Percentiles rank a stretch among this genome's conserved stretches.
phyloP scores from a whole-genome alignment of 805 yeast genomes.

The Starmerella apicola region DNA sequence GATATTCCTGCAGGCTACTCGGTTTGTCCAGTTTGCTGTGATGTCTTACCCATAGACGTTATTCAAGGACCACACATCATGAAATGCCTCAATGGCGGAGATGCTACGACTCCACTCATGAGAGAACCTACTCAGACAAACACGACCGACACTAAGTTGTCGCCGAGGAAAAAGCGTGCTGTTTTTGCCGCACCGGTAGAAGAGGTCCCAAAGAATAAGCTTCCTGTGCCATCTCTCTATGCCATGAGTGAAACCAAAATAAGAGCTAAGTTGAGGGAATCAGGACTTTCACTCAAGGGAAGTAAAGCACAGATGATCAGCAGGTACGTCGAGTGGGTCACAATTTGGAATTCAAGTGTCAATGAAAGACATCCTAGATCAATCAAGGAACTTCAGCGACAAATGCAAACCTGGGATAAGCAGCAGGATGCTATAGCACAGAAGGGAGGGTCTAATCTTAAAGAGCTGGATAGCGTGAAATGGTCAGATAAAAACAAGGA shows the following conservation, averaged over 20 bases:
- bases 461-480: slow-evolving; percentile 11
- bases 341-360: slow-evolving; percentile 67
- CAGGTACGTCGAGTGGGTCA: slow-evolving; percentile 65
- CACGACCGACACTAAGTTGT: background rate
- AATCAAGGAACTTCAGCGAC: slow-evolving; percentile 41
- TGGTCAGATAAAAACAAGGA: slow-evolving; percentile 18
- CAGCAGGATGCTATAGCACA: slow-evolving; percentile 8
- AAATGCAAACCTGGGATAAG: slow-evolving; percentile 32
- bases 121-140: slow-evolving; percentile 14
- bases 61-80: slow-evolving; percentile 53
- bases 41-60: slow-evolving; percentile 40
- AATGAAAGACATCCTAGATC: slow-evolving; percentile 57
- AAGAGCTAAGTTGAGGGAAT: slow-evolving; percentile 43
- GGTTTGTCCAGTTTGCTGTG: slow-evolving; percentile 57
- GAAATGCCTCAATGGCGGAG: slow-evolving; percentile 36
- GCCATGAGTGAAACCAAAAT: slow-evolving; percentile 48
- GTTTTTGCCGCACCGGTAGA: background rate
- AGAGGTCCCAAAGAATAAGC: slow-evolving; percentile 4
- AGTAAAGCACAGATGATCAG: slow-evolving; percentile 49
- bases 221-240: slow-evolving; percentile 44
- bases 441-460: slow-evolving; percentile 8
- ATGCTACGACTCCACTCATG: too few species aligned
- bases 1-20: slow-evolving; percentile 28
- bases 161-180: slow-evolving; percentile 26
- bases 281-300: slow-evolving; percentile 52